Base-by-base conservation (phyloP, 345 rosid genomes). In the Xanthoceras sorbifolium region DNA sequence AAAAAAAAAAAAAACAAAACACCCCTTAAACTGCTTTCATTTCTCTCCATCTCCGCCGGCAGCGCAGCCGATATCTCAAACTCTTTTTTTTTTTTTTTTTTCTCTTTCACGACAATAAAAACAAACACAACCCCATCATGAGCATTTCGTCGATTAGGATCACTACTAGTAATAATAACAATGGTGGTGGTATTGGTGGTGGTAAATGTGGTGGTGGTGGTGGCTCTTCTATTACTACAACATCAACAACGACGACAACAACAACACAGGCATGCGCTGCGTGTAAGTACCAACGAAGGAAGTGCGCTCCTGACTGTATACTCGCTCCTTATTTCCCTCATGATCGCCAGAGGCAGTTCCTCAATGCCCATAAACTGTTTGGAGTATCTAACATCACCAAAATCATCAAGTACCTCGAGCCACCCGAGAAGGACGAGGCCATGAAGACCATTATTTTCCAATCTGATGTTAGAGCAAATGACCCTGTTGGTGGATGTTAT, bases 241-340 rank as follows among this genome's bases (percentile, higher is more conserved):
- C 42, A 6, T 38, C 42, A 38, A 38, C 57, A 17, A 54, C 59
- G 2, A 52, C 57, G 14, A 3, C 57, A 54, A 18, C 59, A 50
- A 86, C 89, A 32, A 85, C 89, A 79, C 95, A 89, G 36, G 97
- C 99, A 6, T 96, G 99, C 52, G 98, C 99, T 3, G 98, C 99
- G 1, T 96, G 99, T 87, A 94, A 92, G 82, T 92, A 92, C 92
- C 98, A 91, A 76, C 95, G 99, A 1, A 89, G 94, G 66, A 92
- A 94, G 80, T 96, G 99, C 79, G 88, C 89, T 22, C 91, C 97
- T 11, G 97, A 94, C 84, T 96, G 99, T 88, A 83, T 94, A 77
- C 94, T 94, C 72, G 98, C 99, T 28, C 99, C 98, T 74, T 96
- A 92, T 80, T 96, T 94, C 81, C 99, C 98, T 75, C 94, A 90